Base-by-base conservation (phyloP, 768 basidiomycete genomes). In the Exsudoporus frostii region DNA sequence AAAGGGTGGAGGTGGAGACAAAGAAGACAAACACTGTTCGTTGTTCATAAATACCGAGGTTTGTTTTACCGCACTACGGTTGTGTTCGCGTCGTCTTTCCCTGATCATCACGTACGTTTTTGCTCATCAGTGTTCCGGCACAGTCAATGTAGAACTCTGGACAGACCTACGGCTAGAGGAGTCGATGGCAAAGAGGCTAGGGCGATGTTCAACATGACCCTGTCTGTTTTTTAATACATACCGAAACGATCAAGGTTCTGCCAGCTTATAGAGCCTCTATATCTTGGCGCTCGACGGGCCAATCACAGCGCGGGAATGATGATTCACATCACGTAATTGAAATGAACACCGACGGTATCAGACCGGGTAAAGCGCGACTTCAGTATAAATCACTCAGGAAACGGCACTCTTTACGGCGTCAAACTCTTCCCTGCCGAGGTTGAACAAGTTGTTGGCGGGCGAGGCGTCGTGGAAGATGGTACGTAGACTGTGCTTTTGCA, bases 401-500 rank as follows among this genome's bases (percentile, higher is more conserved):
- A 69, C 41, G 17, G 58, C 65, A 25, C 34, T 39, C 45, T 56
- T 62, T 49, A 70, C 24, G 10, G 51, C 56, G 22, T 53, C 48
- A 48, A 64, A 59, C 47, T 69, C 68, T 37, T 65, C 67, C 47
- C 51, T 50, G 24, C 59, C 60, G 29, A 74, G 59, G 33, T 70
- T 56, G 67, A 69, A 71, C 51, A 44, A 29, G 45, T 71, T 55
- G 30, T 53, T 55, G 44, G 50, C 45, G 22, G 54, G 40, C 1
- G 53, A 56, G 29, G 64, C 56, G 9, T 50, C 46, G 33, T 57
- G 53, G 6, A 78, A 60, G 54, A 69, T 64, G 10, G 45, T 36
- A 8, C 58, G 51, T 39, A 78, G 56, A 25, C 51, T 50, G 45
- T 57, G 48, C 56, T 67, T 75, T 55, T 76, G 68, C 38, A 32